These are phyloP conservation scores for Petunia axillaris DNA, from an alignment of 257 asterid genomes.

Conservation along the genomic window DNA sequence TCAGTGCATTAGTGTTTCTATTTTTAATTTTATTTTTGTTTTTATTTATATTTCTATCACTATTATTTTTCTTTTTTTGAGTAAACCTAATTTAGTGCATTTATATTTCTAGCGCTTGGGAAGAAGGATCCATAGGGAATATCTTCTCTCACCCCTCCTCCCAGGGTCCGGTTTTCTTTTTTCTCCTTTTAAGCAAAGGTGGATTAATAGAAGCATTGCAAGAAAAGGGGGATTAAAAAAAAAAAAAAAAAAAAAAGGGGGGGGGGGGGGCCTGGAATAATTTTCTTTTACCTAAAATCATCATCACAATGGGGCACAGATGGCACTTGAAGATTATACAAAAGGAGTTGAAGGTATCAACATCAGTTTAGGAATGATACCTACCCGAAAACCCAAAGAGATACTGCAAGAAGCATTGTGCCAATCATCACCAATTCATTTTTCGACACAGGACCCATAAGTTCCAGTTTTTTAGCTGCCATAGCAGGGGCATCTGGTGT, in stretches of 20 bases:
- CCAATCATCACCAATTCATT: conserved; percentile 92
- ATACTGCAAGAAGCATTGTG: conserved; percentile 96
- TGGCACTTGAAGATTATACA: not conserved
- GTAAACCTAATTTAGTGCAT: too few species aligned
- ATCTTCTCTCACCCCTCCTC: too few species aligned
- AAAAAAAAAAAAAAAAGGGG: too few species aligned
- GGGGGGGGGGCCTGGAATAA: not conserved
- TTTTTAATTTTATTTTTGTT: too few species aligned
- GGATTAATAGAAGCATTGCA: not conserved
- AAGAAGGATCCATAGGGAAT: too few species aligned
- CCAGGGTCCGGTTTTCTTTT: too few species aligned
- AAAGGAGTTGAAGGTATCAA: not conserved
- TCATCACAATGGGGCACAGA: not conserved
- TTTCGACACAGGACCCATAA: conserved; percentile 85
- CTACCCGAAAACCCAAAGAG: conserved; percentile 93
- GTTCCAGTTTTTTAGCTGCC: conserved; percentile 78
- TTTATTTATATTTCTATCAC: too few species aligned
- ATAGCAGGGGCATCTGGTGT: conserved; percentile 96
- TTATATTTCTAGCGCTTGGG: too few species aligned
- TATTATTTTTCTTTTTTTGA: too few species aligned
- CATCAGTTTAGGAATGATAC: conserved; percentile 30
- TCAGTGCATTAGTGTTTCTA: too few species aligned
- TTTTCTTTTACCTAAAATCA: not conserved
- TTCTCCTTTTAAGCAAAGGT: too few species aligned
- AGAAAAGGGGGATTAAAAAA: not conserved